Conservation (phyloP, 441 rosid species). For the Jatropha multifida region DNA sequence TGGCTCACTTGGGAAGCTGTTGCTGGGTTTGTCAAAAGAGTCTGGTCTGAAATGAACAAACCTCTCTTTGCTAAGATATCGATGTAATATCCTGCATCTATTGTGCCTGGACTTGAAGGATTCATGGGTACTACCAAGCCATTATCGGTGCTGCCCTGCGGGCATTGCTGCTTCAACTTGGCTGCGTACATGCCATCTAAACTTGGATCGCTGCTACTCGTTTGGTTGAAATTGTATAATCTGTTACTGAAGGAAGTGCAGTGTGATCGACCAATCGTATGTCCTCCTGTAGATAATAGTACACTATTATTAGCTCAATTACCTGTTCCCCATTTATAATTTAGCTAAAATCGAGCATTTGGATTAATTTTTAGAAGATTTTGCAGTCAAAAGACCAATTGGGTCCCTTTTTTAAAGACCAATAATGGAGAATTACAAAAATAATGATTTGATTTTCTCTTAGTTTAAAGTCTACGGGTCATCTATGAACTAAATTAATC, state of each 20-base stretch:
- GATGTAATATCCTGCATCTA: slow-evolving; percentile 39
- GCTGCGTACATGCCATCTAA: slow-evolving; percentile 40
- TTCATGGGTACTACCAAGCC: slow-evolving; percentile 50
- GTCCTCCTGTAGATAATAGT: slow-evolving; percentile 35
- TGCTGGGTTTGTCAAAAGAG: slow-evolving; percentile 36
- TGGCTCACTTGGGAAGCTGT: slow-evolving; percentile 35
- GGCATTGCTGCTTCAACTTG: slow-evolving; percentile 42
- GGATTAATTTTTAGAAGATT: too few species aligned
- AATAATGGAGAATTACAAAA: too few species aligned
- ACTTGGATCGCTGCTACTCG: slow-evolving; percentile 41
- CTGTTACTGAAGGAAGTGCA: slow-evolving; percentile 46
- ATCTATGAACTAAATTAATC: too few species aligned
- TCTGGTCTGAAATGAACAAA: slow-evolving; percentile 50
- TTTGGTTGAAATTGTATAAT: slow-evolving; percentile 44
- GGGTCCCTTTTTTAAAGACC: too few species aligned
- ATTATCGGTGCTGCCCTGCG: slow-evolving; percentile 27
- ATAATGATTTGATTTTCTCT: too few species aligned
- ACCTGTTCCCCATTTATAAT: too few species aligned
- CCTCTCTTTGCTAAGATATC: slow-evolving; percentile 37
- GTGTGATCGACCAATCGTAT: slow-evolving; percentile 53
- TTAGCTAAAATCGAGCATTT: too few species aligned
- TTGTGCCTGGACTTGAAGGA: slow-evolving; percentile 32
- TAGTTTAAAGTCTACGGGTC: too few species aligned
- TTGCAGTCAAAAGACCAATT: too few species aligned
- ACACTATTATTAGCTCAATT: too few species aligned